Evolutionary conservation across 2,329 filamentous ascomycete genomes (phyloP), one percentile per base, ranked within the genome.

Genomic region (Trichoderma lentiforme): DNA sequence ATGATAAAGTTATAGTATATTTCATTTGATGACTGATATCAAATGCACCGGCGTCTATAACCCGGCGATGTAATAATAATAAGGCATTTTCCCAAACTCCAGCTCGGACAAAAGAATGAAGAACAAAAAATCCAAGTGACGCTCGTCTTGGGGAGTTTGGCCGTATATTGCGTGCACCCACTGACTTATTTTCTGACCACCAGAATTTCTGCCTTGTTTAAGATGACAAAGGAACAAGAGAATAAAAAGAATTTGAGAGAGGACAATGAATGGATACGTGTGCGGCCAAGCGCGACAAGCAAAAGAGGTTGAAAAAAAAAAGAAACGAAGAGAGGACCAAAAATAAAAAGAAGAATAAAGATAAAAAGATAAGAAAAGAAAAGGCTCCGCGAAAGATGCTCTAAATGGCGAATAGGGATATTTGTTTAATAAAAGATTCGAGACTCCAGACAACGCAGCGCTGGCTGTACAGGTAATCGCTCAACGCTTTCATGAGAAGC

Each of bases 401-500:
- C 26, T 36, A 32, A 39, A 34, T 61, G 18, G 24, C 4, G 21
- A 39, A 34, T 26, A 53, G 30, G 28, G 15, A 61, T 53, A 32
- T 26, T 51, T 32, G 57, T 47, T 60, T 34, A 12, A 28, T 28
- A 24, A 21, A 51, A 34, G 9, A 21, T 36, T 15, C 6, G 56
- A 51, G 39, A 51, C 30, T 26, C 26, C 21, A 67, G 28, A 32
- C 15, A 21, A 43, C 34, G 9, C 51, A 58, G 34, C 51, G 51
- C 30, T 18, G 39, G 9, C 28, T 30, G 30, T 32, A 24, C 9
- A 51, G 24, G 15, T 28, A 56, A n/a, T 57, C 32, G 61, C 36
- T 51, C 15, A 5, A 5, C 12, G 2, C 12, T 36, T 15, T 81
- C 74, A 84, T 60, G 82, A 84, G 82, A 98, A 98, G 80, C 93